Percentiles rank a stretch among this genome's conserved stretches.
Conservation (phyloP, 2,329 filamentous ascomycete species). For the Metarhizium album region DNA sequence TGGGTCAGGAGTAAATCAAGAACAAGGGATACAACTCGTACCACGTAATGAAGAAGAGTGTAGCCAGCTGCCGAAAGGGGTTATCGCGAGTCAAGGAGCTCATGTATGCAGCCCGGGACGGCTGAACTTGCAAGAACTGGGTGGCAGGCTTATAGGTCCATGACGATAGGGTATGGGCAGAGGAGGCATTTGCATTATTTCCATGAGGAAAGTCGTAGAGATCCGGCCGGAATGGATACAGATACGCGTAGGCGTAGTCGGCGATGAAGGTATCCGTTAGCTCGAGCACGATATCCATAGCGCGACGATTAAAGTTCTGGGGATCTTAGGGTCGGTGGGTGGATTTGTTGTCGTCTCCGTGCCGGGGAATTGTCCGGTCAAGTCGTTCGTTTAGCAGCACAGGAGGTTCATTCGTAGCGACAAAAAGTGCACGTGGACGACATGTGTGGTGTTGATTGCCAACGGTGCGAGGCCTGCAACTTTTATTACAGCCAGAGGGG, state of each 20-base stretch:
- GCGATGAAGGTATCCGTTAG: conserved; percentile 70
- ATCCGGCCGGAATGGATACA: conserved; percentile 50
- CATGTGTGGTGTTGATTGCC: background rate
- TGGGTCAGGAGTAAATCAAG: background rate
- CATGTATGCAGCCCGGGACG: conserved; percentile 66
- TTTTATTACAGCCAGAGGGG: background rate
- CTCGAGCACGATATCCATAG: conserved; percentile 90
- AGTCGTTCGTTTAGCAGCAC: background rate
- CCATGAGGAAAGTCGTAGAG: conserved; percentile 41
- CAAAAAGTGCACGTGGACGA: background rate
- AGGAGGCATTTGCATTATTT: conserved; percentile 45
- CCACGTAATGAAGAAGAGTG: conserved; percentile 80
- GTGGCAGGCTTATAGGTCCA: conserved; percentile 68
- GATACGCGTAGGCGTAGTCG: conserved; percentile 65
- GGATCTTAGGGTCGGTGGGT: background rate
- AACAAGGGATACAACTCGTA: conserved; percentile 30
- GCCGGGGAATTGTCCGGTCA: too few species aligned
- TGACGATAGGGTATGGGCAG: conserved; percentile 43
- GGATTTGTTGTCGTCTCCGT: background rate
- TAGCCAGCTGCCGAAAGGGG: conserved; percentile 59
- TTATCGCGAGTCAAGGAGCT: conserved; percentile 72
- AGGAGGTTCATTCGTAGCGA: background rate
- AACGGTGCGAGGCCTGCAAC: background rate
- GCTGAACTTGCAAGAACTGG: conserved; percentile 55
- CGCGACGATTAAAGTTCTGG: conserved; percentile 10